phyloP scores from a whole-genome alignment of 805 yeast genomes.

The Candida wancherniae region DNA sequence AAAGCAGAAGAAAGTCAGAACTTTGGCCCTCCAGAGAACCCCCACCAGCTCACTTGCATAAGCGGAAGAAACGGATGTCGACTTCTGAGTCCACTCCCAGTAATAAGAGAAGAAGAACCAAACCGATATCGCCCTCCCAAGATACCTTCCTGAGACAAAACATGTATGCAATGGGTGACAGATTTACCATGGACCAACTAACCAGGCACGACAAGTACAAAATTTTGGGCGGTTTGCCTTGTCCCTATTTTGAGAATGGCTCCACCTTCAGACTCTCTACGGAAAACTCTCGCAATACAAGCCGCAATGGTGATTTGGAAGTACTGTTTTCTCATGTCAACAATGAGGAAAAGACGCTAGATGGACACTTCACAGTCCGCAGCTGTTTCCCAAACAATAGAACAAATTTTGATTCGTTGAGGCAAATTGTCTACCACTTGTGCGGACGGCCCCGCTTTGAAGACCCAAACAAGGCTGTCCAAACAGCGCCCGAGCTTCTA shows the following conservation, averaged over 20 bases:
- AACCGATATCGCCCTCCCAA: too few species aligned
- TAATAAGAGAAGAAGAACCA: too few species aligned
- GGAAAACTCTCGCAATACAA: not conserved
- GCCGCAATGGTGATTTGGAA: conserved; percentile 2
- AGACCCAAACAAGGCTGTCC: conserved; percentile 5
- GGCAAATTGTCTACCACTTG: too few species aligned
- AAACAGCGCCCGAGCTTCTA: conserved; percentile 4
- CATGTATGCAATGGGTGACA: too few species aligned
- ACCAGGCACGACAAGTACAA: conserved; percentile 3
- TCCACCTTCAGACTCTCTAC: conserved; percentile 5
- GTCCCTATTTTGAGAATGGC: conserved; percentile 12
- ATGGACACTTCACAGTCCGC: conserved; percentile 7
- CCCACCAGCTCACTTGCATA: too few species aligned
- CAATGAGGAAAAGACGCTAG: conserved; percentile 3
- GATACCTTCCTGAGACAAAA: too few species aligned
- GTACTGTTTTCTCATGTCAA: conserved; percentile 7
- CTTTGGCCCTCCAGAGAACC: too few species aligned
- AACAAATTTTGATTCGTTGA: too few species aligned
- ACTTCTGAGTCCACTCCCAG: too few species aligned
- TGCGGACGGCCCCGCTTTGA: conserved; percentile 9
- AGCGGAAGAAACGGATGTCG: too few species aligned
- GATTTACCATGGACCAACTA: conserved; percentile 2
- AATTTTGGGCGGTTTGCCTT: conserved; percentile 12
- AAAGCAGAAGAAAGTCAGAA: too few species aligned
- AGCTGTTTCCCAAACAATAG: too few species aligned